Evolutionary conservation across 345 rosid species (phyloP).

Genomic region (Heritiera fomes): DNA sequence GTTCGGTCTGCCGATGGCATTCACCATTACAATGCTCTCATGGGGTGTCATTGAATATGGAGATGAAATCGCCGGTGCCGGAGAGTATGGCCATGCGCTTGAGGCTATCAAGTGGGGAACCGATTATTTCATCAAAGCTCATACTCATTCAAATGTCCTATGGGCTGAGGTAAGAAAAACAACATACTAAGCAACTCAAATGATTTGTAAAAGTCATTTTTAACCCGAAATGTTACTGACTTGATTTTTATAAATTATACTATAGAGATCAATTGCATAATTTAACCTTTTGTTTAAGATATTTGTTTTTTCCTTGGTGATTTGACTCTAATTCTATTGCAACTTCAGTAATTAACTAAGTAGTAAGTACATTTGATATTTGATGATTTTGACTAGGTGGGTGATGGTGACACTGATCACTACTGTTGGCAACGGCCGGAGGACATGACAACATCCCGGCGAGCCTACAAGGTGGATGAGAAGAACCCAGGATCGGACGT

Average conservation of each 20-base stretch:
- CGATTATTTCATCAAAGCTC: constrained; percentile 82
- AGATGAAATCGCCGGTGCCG: constrained; percentile 45
- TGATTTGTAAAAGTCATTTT: no score
- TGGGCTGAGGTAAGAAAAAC: constrained; percentile 52
- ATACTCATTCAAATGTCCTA: constrained; percentile 51
- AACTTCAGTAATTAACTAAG: not conserved
- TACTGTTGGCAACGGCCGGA: constrained; percentile 98
- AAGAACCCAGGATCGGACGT: constrained; percentile 81
- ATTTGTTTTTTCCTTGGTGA: not conserved
- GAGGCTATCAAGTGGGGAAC: constrained; percentile 91
- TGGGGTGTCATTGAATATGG: constrained; percentile 83
- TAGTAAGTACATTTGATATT: not conserved
- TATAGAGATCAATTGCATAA: no score
- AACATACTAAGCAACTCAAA: no score
- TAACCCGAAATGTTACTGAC: no score
- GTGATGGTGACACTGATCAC: constrained; percentile 87
- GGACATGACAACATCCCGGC: constrained; percentile 84
- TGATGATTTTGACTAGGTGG: constrained; percentile 52
- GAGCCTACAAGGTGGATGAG: constrained; percentile 66
- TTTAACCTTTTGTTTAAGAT: not conserved
- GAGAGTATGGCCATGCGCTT: constrained; percentile 57
- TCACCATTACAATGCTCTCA: constrained; percentile 81
- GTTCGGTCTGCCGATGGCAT: constrained; percentile 89
- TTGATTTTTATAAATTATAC: no score
- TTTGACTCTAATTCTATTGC: not conserved